Evolutionary conservation across 179 eudicot species (phyloP), one percentile per base, ranked within the genome.

Genomic region (Patellifolia procumbens): DNA sequence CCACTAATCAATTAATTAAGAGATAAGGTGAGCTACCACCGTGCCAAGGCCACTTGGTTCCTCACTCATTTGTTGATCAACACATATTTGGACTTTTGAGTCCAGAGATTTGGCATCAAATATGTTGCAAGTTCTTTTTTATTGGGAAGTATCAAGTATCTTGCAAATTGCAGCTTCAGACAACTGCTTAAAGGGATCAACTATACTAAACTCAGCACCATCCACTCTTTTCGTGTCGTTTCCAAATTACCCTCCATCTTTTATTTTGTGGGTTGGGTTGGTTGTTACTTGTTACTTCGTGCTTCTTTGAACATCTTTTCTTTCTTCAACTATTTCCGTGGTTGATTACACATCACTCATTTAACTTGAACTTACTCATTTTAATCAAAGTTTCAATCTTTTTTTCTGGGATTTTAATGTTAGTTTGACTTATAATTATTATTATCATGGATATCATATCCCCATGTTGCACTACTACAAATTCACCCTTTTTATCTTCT

Each of bases 371-470:
- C 10, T n/a, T 62, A 34, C 67, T 24, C 8, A 37, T 0, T 64
- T 64, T 35, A 35, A 37, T 39, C n/a, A 64, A 37, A 7, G 34
- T 63, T 12, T 63, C 24, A 22, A 17, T 67, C 52, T 22, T n/a
- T n/a, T 24, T 11, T 5, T n/a, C 5, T 22, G 32, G 20, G 0
- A 32, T 48, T 46, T 49, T 51, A 35, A 48, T 42, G 29, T 43
- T 70, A 1, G 5, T 70, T 72, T 68, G 56, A 37, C 72, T 75
- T 76, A 7, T 43, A 35, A 12, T 46, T n/a, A n/a, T n/a, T n/a
- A n/a, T n/a, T 32, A 46, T 31, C 20, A 85, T 85, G 88, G 86
- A 83, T 32, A 62, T 83, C 48, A 46, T 65, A 61, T 75, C 62
- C 76, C 53, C 61, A 42, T 74, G 19, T 75, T 80, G 79, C n/a